A percentile compares a stretch with the other conserved stretches of the same genome.
Conservation (phyloP, 2,329 filamentous ascomycete genomes). For the Lasiodiplodia sp. region DNA sequence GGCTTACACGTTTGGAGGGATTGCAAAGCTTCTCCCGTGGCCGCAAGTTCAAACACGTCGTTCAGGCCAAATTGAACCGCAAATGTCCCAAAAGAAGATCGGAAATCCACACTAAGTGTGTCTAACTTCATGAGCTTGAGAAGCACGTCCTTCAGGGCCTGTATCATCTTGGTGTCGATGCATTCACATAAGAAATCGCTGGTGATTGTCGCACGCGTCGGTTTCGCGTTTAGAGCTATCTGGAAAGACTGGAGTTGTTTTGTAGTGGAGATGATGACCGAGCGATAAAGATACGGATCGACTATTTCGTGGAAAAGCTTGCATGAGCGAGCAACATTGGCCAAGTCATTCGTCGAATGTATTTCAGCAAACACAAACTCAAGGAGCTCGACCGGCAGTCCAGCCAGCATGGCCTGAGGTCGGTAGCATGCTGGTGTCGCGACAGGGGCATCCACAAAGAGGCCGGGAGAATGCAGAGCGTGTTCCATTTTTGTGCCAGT, state of each 20-base stretch:
- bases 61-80: not conserved
- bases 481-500: not conserved
- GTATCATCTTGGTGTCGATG: not conserved
- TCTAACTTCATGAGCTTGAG: not conserved
- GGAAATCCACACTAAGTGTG: not conserved
- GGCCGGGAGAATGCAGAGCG: not conserved
- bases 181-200: not conserved
- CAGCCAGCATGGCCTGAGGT: not conserved
- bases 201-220: not conserved
- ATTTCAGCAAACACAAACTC: not conserved
- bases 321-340: not conserved
- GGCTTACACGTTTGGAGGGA: conserved; percentile 3
- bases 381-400: not conserved
- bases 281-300: not conserved
- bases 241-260: not conserved
- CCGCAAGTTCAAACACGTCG: not conserved
- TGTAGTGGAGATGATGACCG: not conserved
- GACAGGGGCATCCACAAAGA: no score
- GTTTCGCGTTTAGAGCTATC: not conserved
- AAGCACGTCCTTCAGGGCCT: not conserved
- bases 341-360: not conserved
- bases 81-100: not conserved
- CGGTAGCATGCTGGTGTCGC: not conserved
- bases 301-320: not conserved
- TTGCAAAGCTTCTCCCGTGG: not conserved